phyloP scores from a whole-genome alignment of 2,329 filamentous ascomycete genomes.

The Arthrobotrys entomopaga region DNA sequence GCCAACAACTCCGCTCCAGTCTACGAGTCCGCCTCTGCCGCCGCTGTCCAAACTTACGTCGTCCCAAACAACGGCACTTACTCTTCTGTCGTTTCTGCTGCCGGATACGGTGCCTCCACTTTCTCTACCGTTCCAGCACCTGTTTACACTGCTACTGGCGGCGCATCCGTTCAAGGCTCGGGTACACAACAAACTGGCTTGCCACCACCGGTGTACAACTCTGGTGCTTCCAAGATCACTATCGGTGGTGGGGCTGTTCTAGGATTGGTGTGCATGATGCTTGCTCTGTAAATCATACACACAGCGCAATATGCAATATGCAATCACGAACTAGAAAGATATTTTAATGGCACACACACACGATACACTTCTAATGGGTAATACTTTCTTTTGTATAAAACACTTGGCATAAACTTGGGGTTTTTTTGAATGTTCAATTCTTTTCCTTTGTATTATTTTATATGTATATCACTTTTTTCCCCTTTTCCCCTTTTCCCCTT shows the following conservation, averaged over 20 bases:
- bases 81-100: background rate
- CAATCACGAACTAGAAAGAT: background rate
- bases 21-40: background rate
- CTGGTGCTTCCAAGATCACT: slow-evolving; percentile 1
- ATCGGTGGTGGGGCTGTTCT: background rate
- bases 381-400: background rate
- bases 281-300: slow-evolving; percentile 7
- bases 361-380: background rate
- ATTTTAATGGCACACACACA: background rate
- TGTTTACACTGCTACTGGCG: background rate
- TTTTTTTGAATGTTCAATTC: no score
- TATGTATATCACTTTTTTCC: background rate
- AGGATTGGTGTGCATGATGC: slow-evolving; percentile 7
- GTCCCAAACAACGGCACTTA: background rate
- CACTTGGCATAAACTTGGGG: background rate
- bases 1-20: background rate
- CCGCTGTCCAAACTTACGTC: background rate
- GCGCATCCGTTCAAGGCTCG: background rate
- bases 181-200: background rate
- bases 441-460: background rate
- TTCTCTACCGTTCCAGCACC: slow-evolving; percentile 5
- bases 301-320: background rate
- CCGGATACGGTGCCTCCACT: background rate
- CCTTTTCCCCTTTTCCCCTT: background rate
- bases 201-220: background rate